A percentile compares a stretch with the other conserved stretches of the same genome.
These are phyloP conservation scores for Ascochyta rabiei DNA, from an alignment of 2,329 filamentous ascomycete species.

Conservation along the genomic window DNA sequence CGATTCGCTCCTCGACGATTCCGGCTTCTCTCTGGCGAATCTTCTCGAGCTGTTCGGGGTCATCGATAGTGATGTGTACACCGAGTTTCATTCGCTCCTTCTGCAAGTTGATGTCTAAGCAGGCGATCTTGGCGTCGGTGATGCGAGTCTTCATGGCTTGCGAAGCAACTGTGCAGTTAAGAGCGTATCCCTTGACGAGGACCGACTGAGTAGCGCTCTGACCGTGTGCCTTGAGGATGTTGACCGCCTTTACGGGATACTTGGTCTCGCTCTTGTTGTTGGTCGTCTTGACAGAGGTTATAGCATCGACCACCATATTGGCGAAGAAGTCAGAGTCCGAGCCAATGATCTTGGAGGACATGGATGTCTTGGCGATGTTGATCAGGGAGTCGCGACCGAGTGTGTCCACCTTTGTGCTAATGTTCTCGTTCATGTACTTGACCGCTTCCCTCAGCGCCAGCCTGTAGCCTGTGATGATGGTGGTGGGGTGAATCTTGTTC, in stretches of 20 bases:
- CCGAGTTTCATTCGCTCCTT: slow-evolving; percentile 99
- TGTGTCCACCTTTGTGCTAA: slow-evolving; percentile 92
- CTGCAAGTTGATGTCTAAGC: slow-evolving; percentile 96
- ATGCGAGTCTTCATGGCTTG: slow-evolving; percentile 97
- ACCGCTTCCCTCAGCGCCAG: slow-evolving; percentile 94
- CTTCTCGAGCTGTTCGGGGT: slow-evolving; percentile 96
- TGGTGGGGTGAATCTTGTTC: slow-evolving; percentile 99
- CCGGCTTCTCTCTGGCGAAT: slow-evolving; percentile 91
- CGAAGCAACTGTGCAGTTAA: slow-evolving; percentile 98
- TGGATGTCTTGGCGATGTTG: slow-evolving; percentile 97
- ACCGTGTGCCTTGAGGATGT: slow-evolving; percentile 97
- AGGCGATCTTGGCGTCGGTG: slow-evolving; percentile 93
- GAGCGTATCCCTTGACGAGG: slow-evolving; percentile 91
- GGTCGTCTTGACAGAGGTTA: slow-evolving; percentile 90
- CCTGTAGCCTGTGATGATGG: slow-evolving; percentile 98
- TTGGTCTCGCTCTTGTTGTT: slow-evolving; percentile 91
- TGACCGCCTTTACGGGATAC: slow-evolving; percentile 98
- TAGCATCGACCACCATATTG: slow-evolving; percentile 95
- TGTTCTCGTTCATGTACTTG: slow-evolving; percentile 98
- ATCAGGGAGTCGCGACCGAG: slow-evolving; percentile 88
- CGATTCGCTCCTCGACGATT: slow-evolving; percentile 90
- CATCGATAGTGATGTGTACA: slow-evolving; percentile 97
- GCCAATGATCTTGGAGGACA: slow-evolving; percentile 99
- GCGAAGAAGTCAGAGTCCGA: slow-evolving; percentile 95
- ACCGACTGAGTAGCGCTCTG: slow-evolving; percentile 89